Evolutionary conservation across 495 filamentous ascomycete genomes (phyloP).

Genomic region (Astrothelium macrocarpum): DNA sequence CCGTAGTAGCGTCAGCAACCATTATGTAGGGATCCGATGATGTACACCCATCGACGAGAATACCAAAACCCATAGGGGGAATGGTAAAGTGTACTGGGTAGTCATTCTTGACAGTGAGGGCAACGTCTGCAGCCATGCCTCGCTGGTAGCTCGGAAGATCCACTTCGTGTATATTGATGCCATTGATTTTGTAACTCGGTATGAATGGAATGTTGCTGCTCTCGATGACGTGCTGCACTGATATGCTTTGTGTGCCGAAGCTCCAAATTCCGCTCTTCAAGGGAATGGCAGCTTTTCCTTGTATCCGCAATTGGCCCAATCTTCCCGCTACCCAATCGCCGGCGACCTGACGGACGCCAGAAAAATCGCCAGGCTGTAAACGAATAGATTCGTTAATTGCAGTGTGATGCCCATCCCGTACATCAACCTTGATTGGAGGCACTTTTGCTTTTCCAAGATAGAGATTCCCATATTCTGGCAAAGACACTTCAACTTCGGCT

Average conservation of each 20-base stretch:
- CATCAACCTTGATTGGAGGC: constrained; percentile 60
- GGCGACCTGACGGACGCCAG: constrained; percentile 67
- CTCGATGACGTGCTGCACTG: constrained; percentile 65
- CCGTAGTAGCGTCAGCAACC: constrained; percentile 67
- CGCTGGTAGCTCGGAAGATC: constrained; percentile 40
- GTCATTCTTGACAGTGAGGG: constrained; percentile 55
- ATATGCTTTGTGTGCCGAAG: constrained; percentile 62
- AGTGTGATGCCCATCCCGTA: constrained; percentile 68
- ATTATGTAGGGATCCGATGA: constrained; percentile 51
- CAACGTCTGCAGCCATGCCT: constrained; percentile 68
- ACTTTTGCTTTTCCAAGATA: constrained; percentile 67
- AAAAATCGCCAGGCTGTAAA: constrained; percentile 63
- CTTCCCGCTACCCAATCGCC: constrained; percentile 80
- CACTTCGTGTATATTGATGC: constrained; percentile 64
- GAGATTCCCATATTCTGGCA: constrained; percentile 73
- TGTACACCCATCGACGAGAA: constrained; percentile 70
- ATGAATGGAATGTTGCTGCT: constrained; percentile 71
- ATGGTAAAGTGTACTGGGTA: constrained; percentile 66
- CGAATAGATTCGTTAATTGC: constrained; percentile 68
- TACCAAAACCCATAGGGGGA: constrained; percentile 70
- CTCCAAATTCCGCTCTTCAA: constrained; percentile 69
- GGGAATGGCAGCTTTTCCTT: constrained; percentile 57
- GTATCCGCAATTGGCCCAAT: constrained; percentile 54
- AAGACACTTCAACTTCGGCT: constrained; percentile 63
- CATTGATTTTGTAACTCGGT: constrained; percentile 67